Evolutionary conservation across 306 rosid genomes (phyloP).

Genomic region (Albizia julibrissin): DNA sequence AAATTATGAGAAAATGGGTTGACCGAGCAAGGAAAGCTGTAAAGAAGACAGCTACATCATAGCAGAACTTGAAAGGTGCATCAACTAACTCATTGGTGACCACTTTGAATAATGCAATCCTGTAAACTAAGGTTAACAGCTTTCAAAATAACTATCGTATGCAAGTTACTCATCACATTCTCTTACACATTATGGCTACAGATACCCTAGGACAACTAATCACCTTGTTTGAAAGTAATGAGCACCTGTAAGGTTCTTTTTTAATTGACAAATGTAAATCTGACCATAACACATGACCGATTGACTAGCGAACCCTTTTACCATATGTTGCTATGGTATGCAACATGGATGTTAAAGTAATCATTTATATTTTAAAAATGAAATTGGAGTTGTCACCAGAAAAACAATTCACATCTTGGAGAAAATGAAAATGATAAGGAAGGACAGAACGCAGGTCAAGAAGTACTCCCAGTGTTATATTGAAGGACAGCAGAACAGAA

Average conservation of each 20-base stretch:
- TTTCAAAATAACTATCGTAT: background rate
- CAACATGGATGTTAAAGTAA: background rate
- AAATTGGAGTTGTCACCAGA: background rate
- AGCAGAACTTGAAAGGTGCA: conserved; percentile 21
- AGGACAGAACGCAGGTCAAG: background rate
- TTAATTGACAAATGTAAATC: background rate
- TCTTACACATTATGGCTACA: background rate
- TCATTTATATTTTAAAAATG: too few relatives aligned
- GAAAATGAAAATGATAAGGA: background rate
- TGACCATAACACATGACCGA: background rate
- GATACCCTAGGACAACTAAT: background rate
- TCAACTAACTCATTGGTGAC: background rate
- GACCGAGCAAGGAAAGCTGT: background rate
- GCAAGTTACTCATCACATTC: background rate
- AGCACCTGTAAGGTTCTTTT: background rate
- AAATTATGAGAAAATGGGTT: background rate
- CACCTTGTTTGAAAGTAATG: background rate
- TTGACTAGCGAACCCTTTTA: background rate
- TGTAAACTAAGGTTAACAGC: conserved; percentile 6
- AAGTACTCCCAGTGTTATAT: background rate
- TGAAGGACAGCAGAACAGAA: background rate
- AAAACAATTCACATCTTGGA: background rate
- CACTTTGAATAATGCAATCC: background rate
- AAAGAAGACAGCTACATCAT: background rate
- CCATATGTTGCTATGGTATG: background rate